phyloP scores from a whole-genome alignment of 2,329 filamentous ascomycete species.

The Lecanicillium sp. region DNA sequence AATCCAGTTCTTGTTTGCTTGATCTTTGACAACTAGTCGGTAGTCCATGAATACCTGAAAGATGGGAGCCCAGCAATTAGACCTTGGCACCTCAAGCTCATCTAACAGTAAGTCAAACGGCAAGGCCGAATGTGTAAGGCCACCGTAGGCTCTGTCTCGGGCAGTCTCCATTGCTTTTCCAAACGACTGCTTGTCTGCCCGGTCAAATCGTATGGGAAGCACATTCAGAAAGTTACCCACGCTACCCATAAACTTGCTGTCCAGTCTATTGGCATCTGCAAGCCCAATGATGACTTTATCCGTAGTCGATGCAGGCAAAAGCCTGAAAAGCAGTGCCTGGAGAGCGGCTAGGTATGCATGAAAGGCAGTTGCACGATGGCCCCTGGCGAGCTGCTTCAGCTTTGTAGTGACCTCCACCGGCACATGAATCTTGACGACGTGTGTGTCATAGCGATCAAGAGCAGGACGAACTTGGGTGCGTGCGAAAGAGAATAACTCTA shows the following conservation, averaged over 20 bases:
- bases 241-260: not conserved
- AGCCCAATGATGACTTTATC: not conserved
- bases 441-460: constrained; percentile 1
- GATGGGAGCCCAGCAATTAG: not conserved
- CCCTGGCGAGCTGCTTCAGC: not conserved
- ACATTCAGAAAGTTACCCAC: constrained; percentile 1
- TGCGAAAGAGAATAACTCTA: constrained; percentile 1
- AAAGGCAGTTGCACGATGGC: not conserved
- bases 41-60: constrained; percentile 3
- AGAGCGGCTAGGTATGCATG: constrained; percentile 1
- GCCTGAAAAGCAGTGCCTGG: not conserved
- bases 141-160: not conserved
- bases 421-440: not conserved
- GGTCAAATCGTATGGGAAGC: constrained; percentile 1
- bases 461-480: constrained; percentile 2
- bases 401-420: not conserved
- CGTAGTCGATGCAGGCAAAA: not conserved
- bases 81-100: not conserved
- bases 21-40: not conserved
- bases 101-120: constrained; percentile 3
- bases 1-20: not conserved
- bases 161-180: not conserved
- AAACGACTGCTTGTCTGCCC: not conserved
- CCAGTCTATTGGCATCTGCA: not conserved
- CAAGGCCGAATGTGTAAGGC: not conserved